These are phyloP conservation scores for Populus euphratica DNA, from an alignment of 345 rosid species.

Conservation along the genomic window DNA sequence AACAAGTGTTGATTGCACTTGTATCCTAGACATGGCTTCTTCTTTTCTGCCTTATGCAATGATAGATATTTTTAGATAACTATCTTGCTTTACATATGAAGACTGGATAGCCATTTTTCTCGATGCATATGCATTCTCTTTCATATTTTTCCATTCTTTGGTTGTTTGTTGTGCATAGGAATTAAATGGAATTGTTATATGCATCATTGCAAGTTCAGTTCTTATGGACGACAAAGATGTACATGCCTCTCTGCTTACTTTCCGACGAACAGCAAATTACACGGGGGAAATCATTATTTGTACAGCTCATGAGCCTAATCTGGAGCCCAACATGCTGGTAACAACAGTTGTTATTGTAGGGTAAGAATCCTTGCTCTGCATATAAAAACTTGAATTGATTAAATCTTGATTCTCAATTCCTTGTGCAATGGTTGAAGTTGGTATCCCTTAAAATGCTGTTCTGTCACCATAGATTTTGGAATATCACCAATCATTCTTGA, in stretches of 20 bases:
- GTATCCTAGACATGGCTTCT: background rate
- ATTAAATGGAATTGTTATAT: slow-evolving; percentile 52
- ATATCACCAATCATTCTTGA: background rate
- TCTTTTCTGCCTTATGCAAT: background rate
- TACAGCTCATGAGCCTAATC: slow-evolving; percentile 53
- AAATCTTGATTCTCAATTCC: background rate
- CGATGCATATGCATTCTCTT: background rate
- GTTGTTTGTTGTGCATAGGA: slow-evolving; percentile 39
- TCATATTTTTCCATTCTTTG: background rate
- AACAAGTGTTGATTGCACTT: background rate
- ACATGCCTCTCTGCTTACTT: slow-evolving; percentile 46
- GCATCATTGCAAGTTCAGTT: slow-evolving; percentile 59
- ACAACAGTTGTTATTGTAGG: slow-evolving; percentile 64
- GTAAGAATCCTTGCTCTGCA: slow-evolving; percentile 38
- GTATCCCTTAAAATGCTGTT: background rate
- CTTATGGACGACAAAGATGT: slow-evolving; percentile 40
- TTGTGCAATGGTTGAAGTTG: background rate
- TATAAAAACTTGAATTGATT: background rate
- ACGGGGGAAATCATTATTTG: slow-evolving; percentile 56
- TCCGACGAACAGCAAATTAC: slow-evolving; percentile 60
- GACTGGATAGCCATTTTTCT: background rate
- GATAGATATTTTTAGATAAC: background rate
- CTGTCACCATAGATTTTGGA: background rate
- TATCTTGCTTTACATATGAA: background rate
- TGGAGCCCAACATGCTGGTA: slow-evolving; percentile 54